Conservation (phyloP, 2,329 filamentous ascomycete species). For the Diatrype stigma region DNA sequence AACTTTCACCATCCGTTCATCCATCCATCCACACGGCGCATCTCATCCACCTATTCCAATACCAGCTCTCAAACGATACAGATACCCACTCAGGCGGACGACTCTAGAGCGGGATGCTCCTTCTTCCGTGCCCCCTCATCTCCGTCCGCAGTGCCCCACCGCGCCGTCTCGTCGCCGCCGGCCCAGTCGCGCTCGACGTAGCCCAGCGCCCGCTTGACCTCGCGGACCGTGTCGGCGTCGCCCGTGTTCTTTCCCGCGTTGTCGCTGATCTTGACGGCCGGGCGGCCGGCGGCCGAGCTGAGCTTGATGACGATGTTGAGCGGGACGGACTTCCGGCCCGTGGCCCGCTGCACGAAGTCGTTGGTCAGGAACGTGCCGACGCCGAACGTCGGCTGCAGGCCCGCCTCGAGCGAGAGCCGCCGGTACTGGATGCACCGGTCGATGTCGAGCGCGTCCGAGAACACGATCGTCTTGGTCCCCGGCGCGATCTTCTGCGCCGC, state of each 20-base stretch:
- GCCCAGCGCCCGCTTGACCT: conserved; percentile 80
- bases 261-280: conserved; percentile 88
- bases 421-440: conserved; percentile 91
- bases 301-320: conserved; percentile 99
- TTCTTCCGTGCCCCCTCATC: too few species aligned
- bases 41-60: too few species aligned
- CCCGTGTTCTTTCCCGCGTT: conserved; percentile 95
- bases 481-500: conserved; percentile 63
- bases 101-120: too few species aligned
- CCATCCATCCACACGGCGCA: too few species aligned
- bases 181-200: conserved; percentile 84
- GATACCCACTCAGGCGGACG: too few species aligned
- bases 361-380: conserved; percentile 96
- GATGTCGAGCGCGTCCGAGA: conserved; percentile 91
- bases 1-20: too few species aligned
- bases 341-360: conserved; percentile 72
- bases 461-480: conserved; percentile 84
- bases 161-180: conserved; percentile 74
- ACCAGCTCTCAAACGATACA: too few species aligned
- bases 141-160: conserved; percentile 62
- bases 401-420: conserved; percentile 69
- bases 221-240: conserved; percentile 69
- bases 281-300: conserved; percentile 73
- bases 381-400: conserved; percentile 84
- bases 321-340: conserved; percentile 78